phyloP scores from a whole-genome alignment of 495 filamentous ascomycete species.

The Aspergillus coremiiformis region DNA sequence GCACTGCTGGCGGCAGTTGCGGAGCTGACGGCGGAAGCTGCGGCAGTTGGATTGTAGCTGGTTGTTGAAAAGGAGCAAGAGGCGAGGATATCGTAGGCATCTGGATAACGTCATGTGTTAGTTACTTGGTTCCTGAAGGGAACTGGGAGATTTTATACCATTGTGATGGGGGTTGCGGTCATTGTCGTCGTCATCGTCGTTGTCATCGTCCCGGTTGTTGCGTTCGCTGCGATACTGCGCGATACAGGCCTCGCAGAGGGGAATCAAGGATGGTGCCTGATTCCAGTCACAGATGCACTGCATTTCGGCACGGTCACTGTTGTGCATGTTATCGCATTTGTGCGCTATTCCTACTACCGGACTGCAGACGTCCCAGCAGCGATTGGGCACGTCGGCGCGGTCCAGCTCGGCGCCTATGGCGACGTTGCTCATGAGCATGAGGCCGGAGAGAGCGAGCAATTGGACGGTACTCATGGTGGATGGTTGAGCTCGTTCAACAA shows the following conservation, averaged over 20 bases:
- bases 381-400: constrained; percentile 26
- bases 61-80: constrained; percentile 27
- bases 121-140: neutral
- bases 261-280: constrained; percentile 19
- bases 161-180: constrained; percentile 18
- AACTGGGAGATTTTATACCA: constrained; percentile 11
- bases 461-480: constrained; percentile 23
- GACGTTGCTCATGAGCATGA: constrained; percentile 23
- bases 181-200: constrained; percentile 12
- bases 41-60: constrained; percentile 17
- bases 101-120: constrained; percentile 9
- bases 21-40: constrained; percentile 3
- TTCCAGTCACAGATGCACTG: constrained; percentile 30
- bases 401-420: constrained; percentile 25
- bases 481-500: neutral
- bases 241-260: constrained; percentile 34
- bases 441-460: constrained; percentile 21
- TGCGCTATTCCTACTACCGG: constrained; percentile 21
- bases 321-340: constrained; percentile 21
- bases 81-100: constrained; percentile 29
- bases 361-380: constrained; percentile 26
- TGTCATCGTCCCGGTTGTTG: constrained; percentile 12
- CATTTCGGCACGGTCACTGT: constrained; percentile 25
- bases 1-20: neutral
- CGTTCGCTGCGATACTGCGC: constrained; percentile 17